Base-by-base conservation (phyloP, 2,329 filamentous ascomycete genomes). In the Samsoniella hepiali region DNA sequence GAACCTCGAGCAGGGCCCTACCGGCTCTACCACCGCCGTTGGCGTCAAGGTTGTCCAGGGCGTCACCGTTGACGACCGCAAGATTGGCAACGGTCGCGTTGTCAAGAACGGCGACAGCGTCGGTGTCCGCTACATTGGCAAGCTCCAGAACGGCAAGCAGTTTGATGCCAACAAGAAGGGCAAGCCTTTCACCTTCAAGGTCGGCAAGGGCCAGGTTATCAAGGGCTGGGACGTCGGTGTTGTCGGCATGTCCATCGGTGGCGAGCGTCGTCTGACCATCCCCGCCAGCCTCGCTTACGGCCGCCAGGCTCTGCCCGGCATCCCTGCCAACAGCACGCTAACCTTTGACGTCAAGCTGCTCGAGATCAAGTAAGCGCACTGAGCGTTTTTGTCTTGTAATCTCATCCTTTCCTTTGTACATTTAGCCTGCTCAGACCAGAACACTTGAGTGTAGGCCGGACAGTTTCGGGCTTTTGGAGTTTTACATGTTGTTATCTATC, bases 121-220 rank as follows among this genome's bases (percentile, higher is more conserved):
- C 66, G 88, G 92, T 72, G 95, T 99, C 87, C 88, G 95, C 74
- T 99, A 99, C 82, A 98, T 99, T 72, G 95, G 95, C 78, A 99
- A 99, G 85, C 90, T 95, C 67, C 86, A 89, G 74, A 90, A 96
- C 78, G 93, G 93, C 79, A 96, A 97, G 82, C 88, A 96, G 69
- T 99, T 99, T 73, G 94, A 98, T 79, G 85, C 93, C 78, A 98
- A 99, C 86, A 99, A 98, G 86, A 97, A 96, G 83, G 95, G 95
- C 72, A 93, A 96, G 82, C 94, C 96, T 64, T 99, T 99, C 82
- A 85, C 85, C 69, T 98, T 98, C 87, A 96, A 94, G 84, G 88
- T 96, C 66, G 96, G 95, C 70, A 87, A 88, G 75, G 93, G 93
- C 66, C 91, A 98, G 78, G 96, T 99, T 72, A 99, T 99, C 83